A percentile compares a stretch with the other conserved stretches of the same genome.
Conservation (phyloP, 345 rosid genomes). For the Gossypium ekmanianum region DNA sequence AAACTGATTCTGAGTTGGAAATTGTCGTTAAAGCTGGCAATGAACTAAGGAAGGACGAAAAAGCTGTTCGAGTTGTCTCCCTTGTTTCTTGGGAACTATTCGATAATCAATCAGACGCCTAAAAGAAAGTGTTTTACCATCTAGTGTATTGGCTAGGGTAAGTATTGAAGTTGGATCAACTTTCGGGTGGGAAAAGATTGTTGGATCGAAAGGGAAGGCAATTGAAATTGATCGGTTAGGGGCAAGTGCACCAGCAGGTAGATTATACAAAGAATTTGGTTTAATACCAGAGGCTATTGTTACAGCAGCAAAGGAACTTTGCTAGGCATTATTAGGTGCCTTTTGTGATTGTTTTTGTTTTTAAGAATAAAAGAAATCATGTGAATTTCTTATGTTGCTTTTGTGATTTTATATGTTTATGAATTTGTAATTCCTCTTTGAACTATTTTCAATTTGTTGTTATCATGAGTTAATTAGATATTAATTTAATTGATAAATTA, state of each 20-base stretch:
- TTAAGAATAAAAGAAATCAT: slow-evolving; percentile 29
- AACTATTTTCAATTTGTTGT: neutral
- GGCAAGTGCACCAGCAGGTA: slow-evolving; percentile 85
- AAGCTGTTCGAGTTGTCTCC: slow-evolving; percentile 86
- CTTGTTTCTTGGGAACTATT: slow-evolving; percentile 88
- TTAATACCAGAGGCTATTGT: slow-evolving; percentile 61
- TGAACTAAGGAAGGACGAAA: slow-evolving; percentile 74
- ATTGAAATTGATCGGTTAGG: slow-evolving; percentile 79
- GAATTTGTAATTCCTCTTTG: neutral
- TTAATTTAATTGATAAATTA: too few species aligned
- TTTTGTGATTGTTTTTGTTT: slow-evolving; percentile 22
- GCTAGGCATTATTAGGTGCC: slow-evolving; percentile 23
- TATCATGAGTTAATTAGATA: too few species aligned
- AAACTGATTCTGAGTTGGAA: slow-evolving; percentile 90
- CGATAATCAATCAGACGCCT: slow-evolving; percentile 61
- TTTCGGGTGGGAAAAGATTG: slow-evolving; percentile 78
- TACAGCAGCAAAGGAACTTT: slow-evolving; percentile 59
- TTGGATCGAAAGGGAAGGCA: slow-evolving; percentile 73
- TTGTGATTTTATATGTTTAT: slow-evolving; percentile 12
- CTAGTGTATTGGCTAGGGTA: slow-evolving; percentile 67
- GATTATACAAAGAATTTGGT: slow-evolving; percentile 75
- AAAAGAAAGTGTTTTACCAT: slow-evolving; percentile 84
- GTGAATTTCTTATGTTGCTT: slow-evolving; percentile 21
- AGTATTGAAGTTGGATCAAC: slow-evolving; percentile 90
- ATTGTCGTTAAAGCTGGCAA: slow-evolving; percentile 78